A percentile compares a stretch with the other conserved stretches of the same genome.
Conservation (phyloP, 2,329 filamentous ascomycete species). For the Dactylellina leptospora region DNA sequence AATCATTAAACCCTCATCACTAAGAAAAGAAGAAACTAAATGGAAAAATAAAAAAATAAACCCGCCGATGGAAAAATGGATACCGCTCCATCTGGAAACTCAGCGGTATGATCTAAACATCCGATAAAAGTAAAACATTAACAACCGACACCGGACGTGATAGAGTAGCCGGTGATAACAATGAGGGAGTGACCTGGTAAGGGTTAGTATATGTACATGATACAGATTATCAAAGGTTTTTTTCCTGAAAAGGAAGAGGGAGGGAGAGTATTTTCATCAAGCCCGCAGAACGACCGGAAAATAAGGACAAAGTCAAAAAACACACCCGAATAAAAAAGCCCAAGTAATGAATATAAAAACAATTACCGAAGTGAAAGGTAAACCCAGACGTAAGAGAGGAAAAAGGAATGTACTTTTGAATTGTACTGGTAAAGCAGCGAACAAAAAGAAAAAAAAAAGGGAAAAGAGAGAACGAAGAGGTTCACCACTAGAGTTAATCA, state of each 20-base stretch:
- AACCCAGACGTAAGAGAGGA: no score
- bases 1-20: not conserved
- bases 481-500: not conserved
- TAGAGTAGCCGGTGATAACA: not conserved
- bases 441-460: conserved; percentile 7
- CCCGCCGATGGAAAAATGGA: not conserved
- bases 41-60: conserved; percentile 5
- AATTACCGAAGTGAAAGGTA: conserved; percentile 32
- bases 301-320: conserved; percentile 6
- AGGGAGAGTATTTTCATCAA: conserved; percentile 13
- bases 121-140: no score
- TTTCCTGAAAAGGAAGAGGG: no score
- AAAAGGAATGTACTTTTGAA: conserved; percentile 45
- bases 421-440: conserved; percentile 1
- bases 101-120: no score
- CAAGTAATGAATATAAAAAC: conserved; percentile 18
- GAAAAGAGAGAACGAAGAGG: not conserved
- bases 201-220: conserved; percentile 17
- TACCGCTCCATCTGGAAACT: no score
- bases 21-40: not conserved
- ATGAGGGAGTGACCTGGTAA: not conserved
- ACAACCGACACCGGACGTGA: not conserved
- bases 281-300: conserved; percentile 4
- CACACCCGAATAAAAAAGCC: conserved; percentile 28
- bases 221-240: conserved; percentile 17